These are phyloP conservation scores for Cyberlindnera mrakii DNA, from an alignment of 805 yeast species.

Conservation along the genomic window DNA sequence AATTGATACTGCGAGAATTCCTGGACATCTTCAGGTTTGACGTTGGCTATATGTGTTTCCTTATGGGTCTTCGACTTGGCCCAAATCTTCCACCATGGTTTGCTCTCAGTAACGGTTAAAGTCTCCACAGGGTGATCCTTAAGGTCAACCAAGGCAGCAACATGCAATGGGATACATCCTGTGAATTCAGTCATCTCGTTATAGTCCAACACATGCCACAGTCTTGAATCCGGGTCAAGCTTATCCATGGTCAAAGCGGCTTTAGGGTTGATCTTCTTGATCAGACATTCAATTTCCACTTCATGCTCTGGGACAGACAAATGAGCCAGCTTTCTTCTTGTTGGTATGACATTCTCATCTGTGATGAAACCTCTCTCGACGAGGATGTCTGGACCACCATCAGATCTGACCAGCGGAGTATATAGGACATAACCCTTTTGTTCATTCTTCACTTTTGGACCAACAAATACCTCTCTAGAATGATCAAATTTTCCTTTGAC, in stretches of 20 bases:
- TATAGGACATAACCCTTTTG: slow-evolving; percentile 71
- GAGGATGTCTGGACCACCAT: slow-evolving; percentile 71
- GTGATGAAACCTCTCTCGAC: slow-evolving; percentile 91
- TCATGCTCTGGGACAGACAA: slow-evolving; percentile 59
- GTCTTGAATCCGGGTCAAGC: slow-evolving; percentile 56
- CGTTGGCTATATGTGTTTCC: slow-evolving; percentile 2
- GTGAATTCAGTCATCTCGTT: slow-evolving; percentile 70
- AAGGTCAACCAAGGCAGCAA: slow-evolving; percentile 66
- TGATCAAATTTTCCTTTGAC: slow-evolving; percentile 77
- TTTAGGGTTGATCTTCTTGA: slow-evolving; percentile 61
- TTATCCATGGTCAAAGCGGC: slow-evolving; percentile 65
- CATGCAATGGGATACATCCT: slow-evolving; percentile 64
- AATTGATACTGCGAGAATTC: slow-evolving; percentile 55
- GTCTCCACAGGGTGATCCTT: slow-evolving; percentile 52
- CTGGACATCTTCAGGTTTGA: slow-evolving; percentile 13
- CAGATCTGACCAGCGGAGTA: slow-evolving; percentile 73
- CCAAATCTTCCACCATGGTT: slow-evolving; percentile 27
- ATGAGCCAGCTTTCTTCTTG: slow-evolving; percentile 52
- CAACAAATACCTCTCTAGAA: slow-evolving; percentile 82
- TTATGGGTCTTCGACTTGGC: slow-evolving; percentile 8
- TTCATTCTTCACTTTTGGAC: slow-evolving; percentile 76
- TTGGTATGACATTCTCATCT: slow-evolving; percentile 58
- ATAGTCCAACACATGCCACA: slow-evolving; percentile 77
- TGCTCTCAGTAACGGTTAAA: slow-evolving; percentile 22
- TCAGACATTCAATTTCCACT: slow-evolving; percentile 65